Evolutionary conservation across 2,329 filamentous ascomycete species (phyloP).

Genomic region (Amesomyces nigricolor): DNA sequence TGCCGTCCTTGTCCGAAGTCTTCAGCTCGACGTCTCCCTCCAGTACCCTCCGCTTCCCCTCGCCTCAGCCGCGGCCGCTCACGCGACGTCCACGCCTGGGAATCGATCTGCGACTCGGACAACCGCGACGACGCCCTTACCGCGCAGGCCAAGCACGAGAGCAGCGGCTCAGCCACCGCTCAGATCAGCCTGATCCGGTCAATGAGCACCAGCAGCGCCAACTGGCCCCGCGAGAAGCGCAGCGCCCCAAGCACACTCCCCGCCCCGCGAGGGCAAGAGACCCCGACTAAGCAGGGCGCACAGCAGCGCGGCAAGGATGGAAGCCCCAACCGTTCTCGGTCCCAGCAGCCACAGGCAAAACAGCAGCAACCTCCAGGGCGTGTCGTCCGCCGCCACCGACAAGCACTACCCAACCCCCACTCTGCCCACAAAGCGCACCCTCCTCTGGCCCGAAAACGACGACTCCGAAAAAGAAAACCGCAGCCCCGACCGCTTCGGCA

Average conservation of each 20-base stretch:
- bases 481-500: conserved; percentile 50
- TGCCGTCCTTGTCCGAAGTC: conserved; percentile 51
- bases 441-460: conserved; percentile 44
- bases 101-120: conserved; percentile 81
- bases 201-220: conserved; percentile 47
- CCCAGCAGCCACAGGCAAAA: conserved; percentile 35
- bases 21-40: conserved; percentile 32
- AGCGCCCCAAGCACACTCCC: conserved; percentile 44
- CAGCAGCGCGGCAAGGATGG: conserved; percentile 59
- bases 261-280: conserved; percentile 47
- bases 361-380: conserved; percentile 28
- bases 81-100: conserved; percentile 83
- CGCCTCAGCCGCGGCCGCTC: conserved; percentile 65
- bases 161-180: conserved; percentile 71
- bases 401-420: conserved; percentile 33
- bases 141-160: conserved; percentile 71
- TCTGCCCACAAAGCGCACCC: conserved; percentile 31
- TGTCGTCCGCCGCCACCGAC: conserved; percentile 9
- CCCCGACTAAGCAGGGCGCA: conserved; percentile 54
- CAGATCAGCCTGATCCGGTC: conserved; percentile 78
- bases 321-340: conserved; percentile 33
- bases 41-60: conserved; percentile 38
- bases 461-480: conserved; percentile 98
- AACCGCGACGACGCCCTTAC: conserved; percentile 68
- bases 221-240: conserved; percentile 51